Conservation (phyloP, 257 asterid species). For the Dorcoceras hygrometricum region DNA sequence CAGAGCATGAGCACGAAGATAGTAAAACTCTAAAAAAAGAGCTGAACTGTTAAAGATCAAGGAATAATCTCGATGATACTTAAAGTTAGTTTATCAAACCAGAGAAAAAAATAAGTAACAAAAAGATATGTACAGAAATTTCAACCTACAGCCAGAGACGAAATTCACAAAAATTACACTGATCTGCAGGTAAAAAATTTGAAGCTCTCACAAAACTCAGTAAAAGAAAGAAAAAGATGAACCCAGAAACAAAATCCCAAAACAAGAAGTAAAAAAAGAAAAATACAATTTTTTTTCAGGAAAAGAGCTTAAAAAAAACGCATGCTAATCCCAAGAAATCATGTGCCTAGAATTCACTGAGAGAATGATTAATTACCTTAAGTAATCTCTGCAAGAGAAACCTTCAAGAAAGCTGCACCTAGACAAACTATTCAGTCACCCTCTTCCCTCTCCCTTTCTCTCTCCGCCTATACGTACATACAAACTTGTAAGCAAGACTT, state of each 20-base stretch:
- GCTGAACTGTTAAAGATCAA: conserved; percentile 18
- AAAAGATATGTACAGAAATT: conserved; percentile 17
- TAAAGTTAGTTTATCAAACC: conserved; percentile 15
- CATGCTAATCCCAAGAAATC: conserved; percentile 40
- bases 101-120: conserved; percentile 14
- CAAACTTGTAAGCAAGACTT: background rate
- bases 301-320: conserved; percentile 13
- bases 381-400: conserved; percentile 36
- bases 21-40: background rate
- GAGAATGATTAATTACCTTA: conserved; percentile 38
- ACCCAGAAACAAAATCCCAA: background rate
- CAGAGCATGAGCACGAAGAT: background rate
- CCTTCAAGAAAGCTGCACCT: conserved; percentile 58
- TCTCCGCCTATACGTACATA: conserved; percentile 28
- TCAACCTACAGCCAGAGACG: conserved; percentile 2
- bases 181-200: background rate
- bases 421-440: conserved; percentile 13
- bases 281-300: conserved; percentile 8
- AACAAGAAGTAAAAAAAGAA: conserved; percentile 10
- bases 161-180: conserved; percentile 7
- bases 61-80: conserved; percentile 14
- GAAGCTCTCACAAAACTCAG: background rate
- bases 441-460: conserved; percentile 18
- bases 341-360: conserved; percentile 12
- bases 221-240: background rate